Evolutionary conservation across 2,329 filamentous ascomycete species (phyloP).

Genomic region (Colletotrichum sp.): DNA sequence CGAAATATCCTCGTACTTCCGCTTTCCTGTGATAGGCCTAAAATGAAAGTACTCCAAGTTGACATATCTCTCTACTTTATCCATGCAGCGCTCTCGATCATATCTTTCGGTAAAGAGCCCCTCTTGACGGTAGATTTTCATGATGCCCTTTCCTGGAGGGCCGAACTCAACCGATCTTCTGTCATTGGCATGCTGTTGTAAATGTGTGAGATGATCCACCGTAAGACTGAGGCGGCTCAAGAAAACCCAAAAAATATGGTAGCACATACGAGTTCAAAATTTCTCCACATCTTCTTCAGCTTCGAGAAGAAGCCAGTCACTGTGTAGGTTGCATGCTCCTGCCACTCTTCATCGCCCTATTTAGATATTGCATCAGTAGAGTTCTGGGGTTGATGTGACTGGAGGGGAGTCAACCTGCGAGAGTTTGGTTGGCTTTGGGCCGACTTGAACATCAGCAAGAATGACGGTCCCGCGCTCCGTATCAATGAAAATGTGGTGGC

Average conservation of each 20-base stretch:
- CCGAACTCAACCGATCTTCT: background rate
- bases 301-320: too few relatives aligned
- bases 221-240: background rate
- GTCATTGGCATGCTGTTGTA: background rate
- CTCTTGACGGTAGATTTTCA: background rate
- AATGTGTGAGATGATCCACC: background rate
- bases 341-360: too few relatives aligned
- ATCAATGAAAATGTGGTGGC: too few relatives aligned
- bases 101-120: background rate
- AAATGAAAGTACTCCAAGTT: background rate
- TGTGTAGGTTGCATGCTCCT: too few relatives aligned
- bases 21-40: background rate
- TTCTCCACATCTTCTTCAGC: too few relatives aligned
- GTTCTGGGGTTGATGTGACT: too few relatives aligned
- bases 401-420: too few relatives aligned
- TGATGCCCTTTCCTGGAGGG: background rate
- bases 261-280: slow-evolving; percentile 8
- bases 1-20: background rate
- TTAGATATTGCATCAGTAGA: too few relatives aligned
- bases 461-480: too few relatives aligned
- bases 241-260: too few relatives aligned
- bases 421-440: too few relatives aligned
- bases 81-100: background rate
- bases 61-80: background rate
- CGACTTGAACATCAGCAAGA: too few relatives aligned